These are phyloP conservation scores for Ascochyta viciae-villosae DNA, from an alignment of 2,329 filamentous ascomycete genomes.

Conservation along the genomic window DNA sequence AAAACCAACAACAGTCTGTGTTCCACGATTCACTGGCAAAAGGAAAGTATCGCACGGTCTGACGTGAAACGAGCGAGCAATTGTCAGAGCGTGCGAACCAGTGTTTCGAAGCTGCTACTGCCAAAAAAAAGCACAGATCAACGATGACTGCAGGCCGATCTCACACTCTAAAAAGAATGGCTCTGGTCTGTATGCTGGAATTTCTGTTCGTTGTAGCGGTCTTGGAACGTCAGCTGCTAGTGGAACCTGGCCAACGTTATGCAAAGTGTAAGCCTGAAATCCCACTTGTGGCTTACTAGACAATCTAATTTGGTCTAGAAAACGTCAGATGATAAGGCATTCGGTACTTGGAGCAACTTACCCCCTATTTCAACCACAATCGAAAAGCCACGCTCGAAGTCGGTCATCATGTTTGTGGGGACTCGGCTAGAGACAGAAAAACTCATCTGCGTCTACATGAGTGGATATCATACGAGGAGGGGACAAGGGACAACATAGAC, in stretches of 20 bases:
- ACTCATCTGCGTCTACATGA: not conserved
- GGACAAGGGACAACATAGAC: not conserved
- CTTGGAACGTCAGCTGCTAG: not conserved
- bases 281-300: not conserved
- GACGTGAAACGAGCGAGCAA: not conserved
- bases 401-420: not conserved
- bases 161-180: not conserved
- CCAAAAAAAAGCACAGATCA: no score
- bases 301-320: not conserved
- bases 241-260: not conserved
- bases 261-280: not conserved
- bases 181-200: not conserved
- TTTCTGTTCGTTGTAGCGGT: not conserved
- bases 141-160: not conserved
- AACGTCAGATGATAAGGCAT: not conserved
- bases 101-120: no score
- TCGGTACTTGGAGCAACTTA: not conserved
- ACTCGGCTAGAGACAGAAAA: not conserved
- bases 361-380: not conserved
- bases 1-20: not conserved
- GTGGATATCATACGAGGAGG: not conserved
- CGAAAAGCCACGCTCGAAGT: not conserved
- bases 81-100: no score
- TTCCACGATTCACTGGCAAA: not conserved
- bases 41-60: not conserved